Evolutionary conservation across 2,329 filamentous ascomycete species (phyloP), one percentile per base, ranked within the genome.

Genomic region (Fusarium proliferatum): DNA sequence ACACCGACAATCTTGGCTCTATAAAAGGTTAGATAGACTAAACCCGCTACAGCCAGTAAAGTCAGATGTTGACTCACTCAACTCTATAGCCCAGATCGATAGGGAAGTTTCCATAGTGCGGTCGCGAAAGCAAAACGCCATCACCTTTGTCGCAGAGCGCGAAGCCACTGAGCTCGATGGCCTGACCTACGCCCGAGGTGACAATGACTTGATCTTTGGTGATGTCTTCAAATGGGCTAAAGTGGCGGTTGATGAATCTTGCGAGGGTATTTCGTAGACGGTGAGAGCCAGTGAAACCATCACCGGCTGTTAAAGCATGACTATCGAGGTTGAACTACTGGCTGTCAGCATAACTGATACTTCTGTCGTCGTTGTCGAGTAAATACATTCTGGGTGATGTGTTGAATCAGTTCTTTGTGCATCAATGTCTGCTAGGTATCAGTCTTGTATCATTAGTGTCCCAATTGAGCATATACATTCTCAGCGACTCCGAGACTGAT

Each of bases 21-120:
- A 1, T 13, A 5, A 1, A 1, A 1, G 1, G 12, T 13, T 10
- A 15, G 26, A 21, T 21, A 10, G 6, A 0, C 10, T 21, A 5
- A 5, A 2, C 15, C 2, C 9, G 2, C 5, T 33, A 13, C 5
- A 16, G 1, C 1, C 4, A 53, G 8, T 8, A 10, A 16, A 8
- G 0, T 11, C 33, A 10, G 3, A 7, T 8, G 3, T 13, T 2
- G 5, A 33, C 39, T 59, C 16, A 43, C 61, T 63, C 21, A 0
- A 41, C 45, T 9, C 61, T 39, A 3, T 63, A 52, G 9, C 61
- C 58, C 4, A 64, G 41, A 17, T 64, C 58, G 1, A 63, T 52
- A 0, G 38, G 45, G 4, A 43, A 63, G 3, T 64, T 43, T 4
- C 61, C 58, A 23, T 63, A 52, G 5, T 63, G 16, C 19, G 61